Conservation (phyloP, 2,329 filamentous ascomycete genomes). For the Xylaria polymorpha region DNA sequence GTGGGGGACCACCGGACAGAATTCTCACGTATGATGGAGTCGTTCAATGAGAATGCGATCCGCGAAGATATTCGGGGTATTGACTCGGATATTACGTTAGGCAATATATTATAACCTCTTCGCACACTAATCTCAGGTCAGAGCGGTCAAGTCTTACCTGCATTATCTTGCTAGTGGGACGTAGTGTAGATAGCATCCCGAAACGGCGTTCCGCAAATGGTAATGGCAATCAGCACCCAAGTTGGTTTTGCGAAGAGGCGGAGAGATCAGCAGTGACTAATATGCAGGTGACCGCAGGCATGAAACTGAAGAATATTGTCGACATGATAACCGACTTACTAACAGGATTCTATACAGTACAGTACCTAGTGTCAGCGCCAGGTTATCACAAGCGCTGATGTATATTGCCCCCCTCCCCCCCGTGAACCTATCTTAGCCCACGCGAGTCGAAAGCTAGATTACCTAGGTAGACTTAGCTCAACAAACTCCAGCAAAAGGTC, state of each 20-base stretch:
- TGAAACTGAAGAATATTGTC: neutral
- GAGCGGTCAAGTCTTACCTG: constrained; percentile 7
- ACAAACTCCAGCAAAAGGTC: neutral
- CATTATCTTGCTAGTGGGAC: constrained; percentile 5
- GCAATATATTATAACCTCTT: neutral
- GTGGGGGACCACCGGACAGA: neutral
- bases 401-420: neutral
- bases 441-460: neutral
- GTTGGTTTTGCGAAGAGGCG: neutral
- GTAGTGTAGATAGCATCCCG: neutral
- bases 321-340: neutral
- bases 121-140: neutral
- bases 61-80: no score
- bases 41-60: neutral
- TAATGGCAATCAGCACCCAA: neutral
- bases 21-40: neutral
- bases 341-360: neutral
- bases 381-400: neutral
- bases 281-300: neutral
- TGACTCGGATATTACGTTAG: neutral
- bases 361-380: neutral
- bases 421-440: neutral
- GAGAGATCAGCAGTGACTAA: neutral
- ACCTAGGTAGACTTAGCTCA: neutral
- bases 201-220: constrained; percentile 1